These are phyloP conservation scores for Pseudopyricularia cyperi DNA, from an alignment of 2,329 filamentous ascomycete genomes.

Conservation along the genomic window DNA sequence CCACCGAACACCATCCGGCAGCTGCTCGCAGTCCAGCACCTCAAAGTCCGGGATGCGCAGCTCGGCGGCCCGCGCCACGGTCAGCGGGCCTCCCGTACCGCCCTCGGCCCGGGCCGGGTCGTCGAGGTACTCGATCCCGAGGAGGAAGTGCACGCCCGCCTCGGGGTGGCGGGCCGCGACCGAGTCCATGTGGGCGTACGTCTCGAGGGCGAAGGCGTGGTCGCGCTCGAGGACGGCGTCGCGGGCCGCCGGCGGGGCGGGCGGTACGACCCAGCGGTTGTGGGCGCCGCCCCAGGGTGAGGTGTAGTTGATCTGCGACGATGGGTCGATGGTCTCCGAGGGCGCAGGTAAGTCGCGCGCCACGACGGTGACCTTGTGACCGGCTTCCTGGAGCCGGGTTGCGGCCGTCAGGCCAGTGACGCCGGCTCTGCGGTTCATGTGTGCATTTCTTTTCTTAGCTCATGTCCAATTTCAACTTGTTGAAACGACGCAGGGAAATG, in stretches of 20 bases:
- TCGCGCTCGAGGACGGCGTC: constrained; percentile 18
- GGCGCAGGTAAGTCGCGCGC: constrained; percentile 33
- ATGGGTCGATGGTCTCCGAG: constrained; percentile 28
- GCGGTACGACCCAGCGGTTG: constrained; percentile 35
- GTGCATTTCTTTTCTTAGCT: not conserved
- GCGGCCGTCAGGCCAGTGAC: constrained; percentile 38
- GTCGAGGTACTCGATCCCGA: constrained; percentile 39
- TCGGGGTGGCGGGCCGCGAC: constrained; percentile 17
- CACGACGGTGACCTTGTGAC: constrained; percentile 26
- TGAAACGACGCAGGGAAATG: too few species aligned
- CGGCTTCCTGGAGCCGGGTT: constrained; percentile 27
- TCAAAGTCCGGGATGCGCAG: constrained; percentile 24
- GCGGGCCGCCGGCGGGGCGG: constrained; percentile 11
- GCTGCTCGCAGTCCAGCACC: constrained; percentile 19
- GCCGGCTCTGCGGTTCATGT: constrained; percentile 29
- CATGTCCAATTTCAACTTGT: not conserved
- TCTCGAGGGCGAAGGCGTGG: constrained; percentile 26
- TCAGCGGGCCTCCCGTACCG: constrained; percentile 13
- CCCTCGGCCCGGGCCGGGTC: constrained; percentile 14
- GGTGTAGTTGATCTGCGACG: constrained; percentile 33
- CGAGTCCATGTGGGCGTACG: constrained; percentile 27
- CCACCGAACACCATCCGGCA: constrained; percentile 27
- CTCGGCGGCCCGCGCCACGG: constrained; percentile 15
- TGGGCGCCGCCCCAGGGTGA: constrained; percentile 46
- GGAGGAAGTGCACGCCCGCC: constrained; percentile 33